Base-by-base conservation (phyloP, 2,329 filamentous ascomycete genomes). In the Fusarium sp. region DNA sequence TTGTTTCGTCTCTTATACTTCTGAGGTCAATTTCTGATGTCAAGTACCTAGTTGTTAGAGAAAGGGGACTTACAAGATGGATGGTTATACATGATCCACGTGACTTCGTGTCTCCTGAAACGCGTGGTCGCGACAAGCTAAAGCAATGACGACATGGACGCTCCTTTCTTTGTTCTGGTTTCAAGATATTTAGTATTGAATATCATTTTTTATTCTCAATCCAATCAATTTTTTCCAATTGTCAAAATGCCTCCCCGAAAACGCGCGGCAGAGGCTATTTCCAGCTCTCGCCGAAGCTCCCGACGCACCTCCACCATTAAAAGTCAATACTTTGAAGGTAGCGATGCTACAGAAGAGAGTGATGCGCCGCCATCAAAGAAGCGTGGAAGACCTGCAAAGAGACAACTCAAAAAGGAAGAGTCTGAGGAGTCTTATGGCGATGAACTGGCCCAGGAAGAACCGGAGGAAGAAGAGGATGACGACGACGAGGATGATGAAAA, bases 251-350 rank as follows among this genome's bases (percentile, higher is more conserved):
- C 82, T 9, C 74, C 78, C 18, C 77, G 76, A 13, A 85, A 85
- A 61, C 79, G 81, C 55, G 72, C 80, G 13, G 76, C 77, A 9
- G 77, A 76, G 16, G 65, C 77, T 6, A 59, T 72, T 7, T 72
- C 73, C 23, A 75, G 78, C 58, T 66, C 77, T 16, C 82, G 83
- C 20, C 81, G 84, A n/a, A 81, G 83, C 53, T 88, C 86, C 8
- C 74, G 79, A 23, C 85, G 86, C 46, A 74, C 84, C 40, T 81
- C 81, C 20, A 82, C 78, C 74, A 81, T 81, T 27, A 87, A 82
- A 78, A 88, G 85, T 77, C 78, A 77, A 20, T 88, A 88, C 73
- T 87, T 87, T 72, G 85, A 86, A 60, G 74, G 64, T 53, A 69
- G 58, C 41, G 51, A 66, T 30, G 69, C 62, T 41, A 61, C 66